Base-by-base conservation (phyloP, 2,329 filamentous ascomycete species). In the Seiridium cupressi region DNA sequence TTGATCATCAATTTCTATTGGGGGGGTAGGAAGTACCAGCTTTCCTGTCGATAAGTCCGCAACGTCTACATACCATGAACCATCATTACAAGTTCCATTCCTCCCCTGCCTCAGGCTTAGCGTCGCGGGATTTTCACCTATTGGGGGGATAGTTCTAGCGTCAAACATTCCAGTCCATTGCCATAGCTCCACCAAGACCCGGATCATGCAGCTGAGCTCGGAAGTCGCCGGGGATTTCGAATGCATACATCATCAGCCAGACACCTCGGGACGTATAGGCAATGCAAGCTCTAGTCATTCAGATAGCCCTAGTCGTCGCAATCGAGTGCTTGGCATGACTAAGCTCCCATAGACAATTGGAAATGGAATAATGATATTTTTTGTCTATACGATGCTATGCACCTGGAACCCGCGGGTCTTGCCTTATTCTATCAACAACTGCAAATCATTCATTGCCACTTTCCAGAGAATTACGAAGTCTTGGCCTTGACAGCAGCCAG, bases 401-500 rank as follows among this genome's bases (percentile, higher is more conserved):
- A 40, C 18, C 42, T n/a, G 31, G 34, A 40, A 36, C 36, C 36
- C n/a, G 18, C 18, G 38, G 51, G 38, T 55, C 38, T 38, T 38
- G 51, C 32, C 38, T 38, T 38, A 18, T 10, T 55, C 51, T 44
- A 53, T 53, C 49, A 53, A 40, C n/a, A 34, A 18, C 38, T 53
- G 32, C 49, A 53, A 35, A 38, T 32, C 13, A 35, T 36, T 53
- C 34, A 53, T 49, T 53, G 35, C 32, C 32, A 38, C 18, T 31
- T 7, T 11, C 32, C 34, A 31, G 13, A 44, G 44, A 40, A 54
- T 65, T 36, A 70, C 60, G 70, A 70, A 5, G 60, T 59, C 59
- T 69, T 69, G 46, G 61, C 62, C 78, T 89, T 85, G 65, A 88
- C 66, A 53, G 79, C 81, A 62, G 89, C 89, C 55, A 97, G 72